Evolutionary conservation across 352 stramenopile genomes (phyloP), one percentile per base, ranked within the genome.

Genomic region (Globisporangium orthogonon): DNA sequence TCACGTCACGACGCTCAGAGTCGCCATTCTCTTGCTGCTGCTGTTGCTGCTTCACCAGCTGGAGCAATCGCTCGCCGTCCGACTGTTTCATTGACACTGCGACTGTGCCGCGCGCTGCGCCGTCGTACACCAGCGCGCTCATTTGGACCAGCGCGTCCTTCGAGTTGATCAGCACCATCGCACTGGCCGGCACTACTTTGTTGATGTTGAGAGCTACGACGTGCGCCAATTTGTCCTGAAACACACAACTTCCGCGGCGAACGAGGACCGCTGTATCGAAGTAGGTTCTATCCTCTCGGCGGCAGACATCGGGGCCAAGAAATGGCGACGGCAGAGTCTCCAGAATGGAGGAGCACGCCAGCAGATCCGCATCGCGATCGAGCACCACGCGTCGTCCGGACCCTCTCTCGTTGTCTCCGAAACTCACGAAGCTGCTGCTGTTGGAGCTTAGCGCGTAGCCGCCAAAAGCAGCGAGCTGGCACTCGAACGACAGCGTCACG

Each of bases 151-250:
- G 50, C 29, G 17, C 28, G 6, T 78, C 60, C 33, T 78, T 62
- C 2, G 60, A 62, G 50, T 83, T 83, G 17, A 83, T 65, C 3
- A 83, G 50, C 44, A 80, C 28, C 68, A 83, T 78, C 35, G 41
- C 60, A 3, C 14, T 28, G 3, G n/a, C 39, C 18, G 11, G 3
- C 1, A 40, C 9, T 28, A n/a, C 41, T 28, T 14, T 5, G 17
- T 28, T 14, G 1, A 14, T 15, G 28, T 17, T n/a, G 3, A 5
- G 54, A 60, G 29, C 58, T 55, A 11, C 33, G 44, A 49, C 15
- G 11, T 50, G 31, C 14, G 5, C 2, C 33, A 69, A 53, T 53
- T 83, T 83, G 4, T 70, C 44, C 28, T 70, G 61, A 29, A 83
- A 83, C 2, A 71, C 66, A 30, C 74, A 83, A 1, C 56, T 47